Conservation (phyloP, 1,284 basidiomycete species). For the Malassezia equina region DNA sequence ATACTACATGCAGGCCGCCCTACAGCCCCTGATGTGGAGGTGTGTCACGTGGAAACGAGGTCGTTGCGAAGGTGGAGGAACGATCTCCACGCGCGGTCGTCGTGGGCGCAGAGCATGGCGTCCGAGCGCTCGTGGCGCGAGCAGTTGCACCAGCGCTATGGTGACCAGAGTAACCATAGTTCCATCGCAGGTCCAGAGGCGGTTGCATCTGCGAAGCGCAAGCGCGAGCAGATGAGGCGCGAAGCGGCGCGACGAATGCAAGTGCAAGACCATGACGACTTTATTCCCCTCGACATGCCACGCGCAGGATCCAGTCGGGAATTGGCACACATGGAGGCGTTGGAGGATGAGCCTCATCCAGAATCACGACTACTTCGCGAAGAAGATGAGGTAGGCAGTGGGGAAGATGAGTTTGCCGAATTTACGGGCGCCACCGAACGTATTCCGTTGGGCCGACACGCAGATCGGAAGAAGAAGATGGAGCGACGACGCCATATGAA, state of each 20-base stretch:
- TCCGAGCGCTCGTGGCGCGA: slow-evolving; percentile 4
- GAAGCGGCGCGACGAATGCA: neutral
- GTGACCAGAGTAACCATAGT: slow-evolving; percentile 1
- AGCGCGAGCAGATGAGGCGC: neutral
- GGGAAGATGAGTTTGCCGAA: slow-evolving; percentile 39
- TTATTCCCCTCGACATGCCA: neutral
- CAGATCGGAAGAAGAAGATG: slow-evolving; percentile 19
- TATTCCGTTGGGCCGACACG: slow-evolving; percentile 30
- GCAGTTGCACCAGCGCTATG: slow-evolving; percentile 15
- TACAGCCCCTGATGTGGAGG: neutral
- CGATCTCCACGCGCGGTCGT: neutral
- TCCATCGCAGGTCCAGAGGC: neutral
- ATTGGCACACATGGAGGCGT: neutral
- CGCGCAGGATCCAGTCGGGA: neutral
- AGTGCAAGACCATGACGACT: neutral
- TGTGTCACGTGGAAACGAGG: neutral
- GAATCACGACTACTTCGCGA: slow-evolving; percentile 33
- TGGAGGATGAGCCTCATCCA: neutral
- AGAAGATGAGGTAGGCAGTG: slow-evolving; percentile 38
- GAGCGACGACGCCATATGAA: slow-evolving; percentile 23
- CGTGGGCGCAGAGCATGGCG: slow-evolving; percentile 1
- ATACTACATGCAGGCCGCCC: neutral
- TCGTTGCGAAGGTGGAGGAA: neutral
- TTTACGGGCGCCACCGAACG: slow-evolving; percentile 39
- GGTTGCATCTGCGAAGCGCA: neutral